Conservation (phyloP, 108 stramenopile species). For the Aureococcus anophagefferens region DNA sequence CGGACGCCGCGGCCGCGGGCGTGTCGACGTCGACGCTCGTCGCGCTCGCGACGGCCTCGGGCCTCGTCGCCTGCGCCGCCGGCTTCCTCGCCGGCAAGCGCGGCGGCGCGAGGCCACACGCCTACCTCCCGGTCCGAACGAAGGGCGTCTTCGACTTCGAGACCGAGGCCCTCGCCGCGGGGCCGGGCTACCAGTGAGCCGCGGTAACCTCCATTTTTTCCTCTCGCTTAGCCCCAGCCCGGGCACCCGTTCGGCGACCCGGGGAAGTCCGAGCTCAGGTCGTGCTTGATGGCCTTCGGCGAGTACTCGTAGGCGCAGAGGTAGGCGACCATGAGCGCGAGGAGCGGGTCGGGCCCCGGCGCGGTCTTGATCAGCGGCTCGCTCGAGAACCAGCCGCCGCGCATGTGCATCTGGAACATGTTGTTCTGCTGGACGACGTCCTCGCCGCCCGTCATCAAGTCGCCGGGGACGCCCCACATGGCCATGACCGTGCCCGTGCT, state of each 20-base stretch:
- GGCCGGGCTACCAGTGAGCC: no score
- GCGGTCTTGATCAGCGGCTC: neutral
- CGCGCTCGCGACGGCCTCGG: no score
- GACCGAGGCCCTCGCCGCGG: no score
- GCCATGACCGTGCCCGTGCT: neutral
- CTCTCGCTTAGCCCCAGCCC: neutral
- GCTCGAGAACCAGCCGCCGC: neutral
- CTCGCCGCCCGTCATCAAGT: neutral
- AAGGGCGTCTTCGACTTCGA: no score
- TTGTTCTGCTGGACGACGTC: neutral
- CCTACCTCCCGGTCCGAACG: no score
- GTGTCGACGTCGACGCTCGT: no score
- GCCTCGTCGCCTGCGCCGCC: no score
- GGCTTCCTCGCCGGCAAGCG: no score
- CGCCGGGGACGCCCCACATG: neutral
- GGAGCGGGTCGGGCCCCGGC: neutral
- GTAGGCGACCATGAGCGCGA: neutral
- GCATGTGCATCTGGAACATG: neutral
- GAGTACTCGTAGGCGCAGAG: neutral
- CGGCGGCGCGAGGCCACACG: no score
- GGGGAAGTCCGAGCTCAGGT: neutral
- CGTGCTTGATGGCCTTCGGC: neutral
- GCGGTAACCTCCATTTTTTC: no score
- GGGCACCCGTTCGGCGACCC: neutral
- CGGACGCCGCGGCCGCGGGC: no score